phyloP scores from a whole-genome alignment of 2,329 filamentous ascomycete genomes.

The Dryadomyces quercus-mongolicae region DNA sequence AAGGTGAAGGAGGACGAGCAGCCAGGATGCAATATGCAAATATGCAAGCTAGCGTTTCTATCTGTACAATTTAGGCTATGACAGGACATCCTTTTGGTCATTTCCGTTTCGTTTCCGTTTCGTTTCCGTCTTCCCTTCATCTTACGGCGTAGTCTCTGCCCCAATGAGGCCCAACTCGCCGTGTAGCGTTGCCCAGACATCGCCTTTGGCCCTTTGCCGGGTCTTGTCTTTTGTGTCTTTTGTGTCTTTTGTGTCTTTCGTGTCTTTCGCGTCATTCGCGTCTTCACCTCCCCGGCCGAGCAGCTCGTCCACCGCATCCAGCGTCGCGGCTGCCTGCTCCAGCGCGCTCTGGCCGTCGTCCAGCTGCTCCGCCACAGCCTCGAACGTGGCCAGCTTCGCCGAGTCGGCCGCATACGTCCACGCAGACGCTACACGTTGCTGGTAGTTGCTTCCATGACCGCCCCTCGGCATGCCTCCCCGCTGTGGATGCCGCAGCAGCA shows the following conservation, averaged over 20 bases:
- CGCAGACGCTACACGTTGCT: slow-evolving; percentile 30
- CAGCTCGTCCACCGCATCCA: slow-evolving; percentile 38
- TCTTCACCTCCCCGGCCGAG: slow-evolving; percentile 24
- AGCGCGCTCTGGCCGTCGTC: slow-evolving; percentile 46
- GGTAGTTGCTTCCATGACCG: not conserved
- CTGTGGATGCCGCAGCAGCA: slow-evolving; percentile 40
- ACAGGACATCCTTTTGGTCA: no score
- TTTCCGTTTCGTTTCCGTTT: no score
- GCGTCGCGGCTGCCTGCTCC: slow-evolving; percentile 34
- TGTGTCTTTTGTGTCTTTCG: slow-evolving; percentile 14
- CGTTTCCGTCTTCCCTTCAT: not conserved
- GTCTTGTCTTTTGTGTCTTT: slow-evolving; percentile 19
- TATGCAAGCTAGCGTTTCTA: no score
- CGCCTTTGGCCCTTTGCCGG: slow-evolving; percentile 16
- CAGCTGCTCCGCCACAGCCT: slow-evolving; percentile 45
- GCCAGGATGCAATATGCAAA: no score
- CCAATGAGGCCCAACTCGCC: slow-evolving; percentile 42
- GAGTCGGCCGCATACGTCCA: slow-evolving; percentile 51
- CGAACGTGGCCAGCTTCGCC: slow-evolving; percentile 45
- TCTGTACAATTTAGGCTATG: no score
- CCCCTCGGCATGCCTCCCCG: slow-evolving; percentile 15
- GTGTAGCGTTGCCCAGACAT: slow-evolving; percentile 39
- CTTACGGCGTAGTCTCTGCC: slow-evolving; percentile 14
- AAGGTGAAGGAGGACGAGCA: slow-evolving; percentile 9
- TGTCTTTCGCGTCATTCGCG: no score